These are phyloP conservation scores for Inga oerstediana DNA, from an alignment of 306 rosid species.

Conservation along the genomic window DNA sequence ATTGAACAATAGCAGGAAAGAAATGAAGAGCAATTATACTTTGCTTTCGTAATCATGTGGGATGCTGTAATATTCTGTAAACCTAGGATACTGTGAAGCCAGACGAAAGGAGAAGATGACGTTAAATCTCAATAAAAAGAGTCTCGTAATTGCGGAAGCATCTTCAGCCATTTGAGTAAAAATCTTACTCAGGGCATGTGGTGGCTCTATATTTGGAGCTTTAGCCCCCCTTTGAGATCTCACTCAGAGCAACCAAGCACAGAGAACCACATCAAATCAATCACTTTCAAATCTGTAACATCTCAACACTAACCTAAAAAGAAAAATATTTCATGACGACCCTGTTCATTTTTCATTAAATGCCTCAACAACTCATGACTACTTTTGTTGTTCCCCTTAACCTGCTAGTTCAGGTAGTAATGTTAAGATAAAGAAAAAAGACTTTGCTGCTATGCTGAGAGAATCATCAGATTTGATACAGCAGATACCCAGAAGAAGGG, in stretches of 20 bases:
- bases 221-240: neutral
- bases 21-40: neutral
- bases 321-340: slow-evolving; percentile 8
- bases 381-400: neutral
- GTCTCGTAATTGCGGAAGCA: slow-evolving; percentile 10
- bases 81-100: neutral
- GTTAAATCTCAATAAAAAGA: slow-evolving; percentile 19
- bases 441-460: neutral
- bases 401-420: slow-evolving; percentile 3
- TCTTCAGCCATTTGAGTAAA: slow-evolving; percentile 21
- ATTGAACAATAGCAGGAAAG: neutral
- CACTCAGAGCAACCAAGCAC: slow-evolving; percentile 13
- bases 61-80: neutral
- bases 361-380: neutral
- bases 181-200: slow-evolving; percentile 18
- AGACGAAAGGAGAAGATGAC: slow-evolving; percentile 20
- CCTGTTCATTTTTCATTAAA: neutral
- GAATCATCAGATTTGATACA: slow-evolving; percentile 25
- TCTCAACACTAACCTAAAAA: neutral
- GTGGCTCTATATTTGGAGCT: neutral
- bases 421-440: neutral
- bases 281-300: slow-evolving; percentile 24
- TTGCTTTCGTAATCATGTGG: neutral
- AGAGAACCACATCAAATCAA: slow-evolving; percentile 30
- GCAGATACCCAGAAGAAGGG: slow-evolving; percentile 20